Conservation (phyloP, 176 grass and related monocot species). For the Ensete glaucum region DNA sequence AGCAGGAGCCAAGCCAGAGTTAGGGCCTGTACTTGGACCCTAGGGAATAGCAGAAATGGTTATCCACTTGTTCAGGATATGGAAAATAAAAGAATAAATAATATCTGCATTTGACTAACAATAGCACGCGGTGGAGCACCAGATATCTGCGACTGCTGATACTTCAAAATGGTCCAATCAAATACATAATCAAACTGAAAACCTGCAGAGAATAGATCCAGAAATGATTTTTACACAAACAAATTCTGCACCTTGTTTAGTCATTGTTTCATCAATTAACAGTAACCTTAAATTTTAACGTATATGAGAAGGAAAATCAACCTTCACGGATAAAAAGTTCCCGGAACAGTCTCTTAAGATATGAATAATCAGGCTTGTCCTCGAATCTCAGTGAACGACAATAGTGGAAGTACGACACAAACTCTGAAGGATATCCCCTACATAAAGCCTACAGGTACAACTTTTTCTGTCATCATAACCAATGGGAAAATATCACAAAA, state of each 20-base stretch:
- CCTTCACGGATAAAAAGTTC: conserved; percentile 98
- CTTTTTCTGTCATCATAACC: background rate
- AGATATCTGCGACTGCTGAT: conserved; percentile 91
- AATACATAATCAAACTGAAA: conserved; percentile 99
- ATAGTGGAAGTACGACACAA: conserved; percentile 95
- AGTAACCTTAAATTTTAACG: too few species aligned
- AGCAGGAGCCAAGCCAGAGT: conserved; percentile 56
- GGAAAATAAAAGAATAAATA: too few species aligned
- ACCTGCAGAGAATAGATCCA: conserved; percentile 42
- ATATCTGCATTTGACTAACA: conserved; percentile 24
- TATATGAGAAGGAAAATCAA: conserved; percentile 14
- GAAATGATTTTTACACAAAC: background rate
- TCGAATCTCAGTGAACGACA: conserved; percentile 85
- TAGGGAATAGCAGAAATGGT: conserved; percentile 20
- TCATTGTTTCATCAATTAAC: background rate
- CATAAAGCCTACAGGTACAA: conserved; percentile 53
- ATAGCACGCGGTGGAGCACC: conserved; percentile 55
- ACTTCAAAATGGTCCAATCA: conserved; percentile 98
- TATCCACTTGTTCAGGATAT: background rate
- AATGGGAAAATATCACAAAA: too few species aligned
- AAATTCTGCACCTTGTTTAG: background rate
- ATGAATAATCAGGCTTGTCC: conserved; percentile 94
- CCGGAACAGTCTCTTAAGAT: conserved; percentile 87
- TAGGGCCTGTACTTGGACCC: conserved; percentile 61
- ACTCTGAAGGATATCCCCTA: conserved; percentile 80